Evolutionary conservation across 352 stramenopile species (phyloP), one percentile per base, ranked within the genome.

Genomic region (Phytopythium litorale): DNA sequence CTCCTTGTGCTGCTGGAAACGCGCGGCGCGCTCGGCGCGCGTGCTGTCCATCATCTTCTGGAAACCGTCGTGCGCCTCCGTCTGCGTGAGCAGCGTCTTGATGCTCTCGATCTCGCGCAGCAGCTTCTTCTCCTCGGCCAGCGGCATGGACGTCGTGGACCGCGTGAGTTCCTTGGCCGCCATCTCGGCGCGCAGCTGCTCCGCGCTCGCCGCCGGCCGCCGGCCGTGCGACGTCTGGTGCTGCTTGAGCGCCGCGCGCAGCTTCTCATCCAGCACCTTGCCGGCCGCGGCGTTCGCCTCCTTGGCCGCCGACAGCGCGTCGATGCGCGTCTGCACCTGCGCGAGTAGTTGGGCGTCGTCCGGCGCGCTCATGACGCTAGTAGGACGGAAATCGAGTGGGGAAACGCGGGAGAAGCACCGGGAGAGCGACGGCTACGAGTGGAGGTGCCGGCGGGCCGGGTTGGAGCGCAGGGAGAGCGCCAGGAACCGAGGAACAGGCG

Each of bases 251-350:
- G 78, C 71, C 50, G 80, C 67, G 54, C 67, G 64, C 52, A 93
- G 71, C 66, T 93, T 87, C 58, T 93, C 84, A 60, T 93, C 84
- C 54, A 91, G 78, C 49, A 68, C 60, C 56, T 91, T 91, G 46
- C 81, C 81, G 19, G 72, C 56, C 35, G 76, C 71, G 23, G 81
- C 81, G 58, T 90, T 90, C 45, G 67, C 66, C 28, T 71, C 66
- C 57, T 86, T 87, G 23, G 55, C 71, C 28, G 65, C 58, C 7
- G 65, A 70, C 5, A 66, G 55, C 50, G 65, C 70, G 56, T 78
- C 63, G 48, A 90, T 66, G 33, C 74, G 79, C 58, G 75, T 60
- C 62, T 87, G 72, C 66, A 87, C 66, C 66, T 87, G 68, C 60
- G 73, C 67, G n/a, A 88, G 72, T 67, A 85, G 71, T 35, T 78